Conservation (phyloP, 805 yeast genomes). For the Metschnikowia kofuensis region DNA sequence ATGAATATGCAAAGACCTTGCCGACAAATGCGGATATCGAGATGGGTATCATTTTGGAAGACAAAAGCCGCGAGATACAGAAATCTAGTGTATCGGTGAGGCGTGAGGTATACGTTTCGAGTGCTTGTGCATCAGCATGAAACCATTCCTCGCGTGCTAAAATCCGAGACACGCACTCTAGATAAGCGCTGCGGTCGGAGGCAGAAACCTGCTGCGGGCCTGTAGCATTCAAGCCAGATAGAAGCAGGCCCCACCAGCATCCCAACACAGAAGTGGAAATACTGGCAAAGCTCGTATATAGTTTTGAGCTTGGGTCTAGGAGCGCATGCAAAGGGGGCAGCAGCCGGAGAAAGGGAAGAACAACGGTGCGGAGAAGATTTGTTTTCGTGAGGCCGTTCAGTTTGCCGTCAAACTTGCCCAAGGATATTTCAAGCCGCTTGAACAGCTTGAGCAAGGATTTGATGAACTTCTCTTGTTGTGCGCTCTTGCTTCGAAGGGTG, state of each 20-base stretch:
- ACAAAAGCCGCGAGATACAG: constrained; percentile 45
- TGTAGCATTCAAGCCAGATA: constrained; percentile 19
- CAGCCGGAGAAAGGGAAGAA: constrained; percentile 28
- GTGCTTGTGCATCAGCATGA: constrained; percentile 23
- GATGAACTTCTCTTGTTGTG: constrained; percentile 11
- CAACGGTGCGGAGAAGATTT: constrained; percentile 46
- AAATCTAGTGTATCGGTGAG: constrained; percentile 54
- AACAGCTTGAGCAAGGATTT: constrained; percentile 14
- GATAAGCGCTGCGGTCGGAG: constrained; percentile 49
- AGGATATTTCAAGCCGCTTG: constrained; percentile 43
- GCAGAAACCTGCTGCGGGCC: constrained; percentile 33
- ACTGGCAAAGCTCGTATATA: constrained; percentile 33
- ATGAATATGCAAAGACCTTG: constrained; percentile 65
- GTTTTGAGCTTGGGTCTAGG: constrained; percentile 20
- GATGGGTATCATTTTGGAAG: constrained; percentile 50
- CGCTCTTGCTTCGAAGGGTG: neutral
- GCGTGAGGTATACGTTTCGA: constrained; percentile 27
- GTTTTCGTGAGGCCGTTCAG: constrained; percentile 20
- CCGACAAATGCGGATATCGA: constrained; percentile 65
- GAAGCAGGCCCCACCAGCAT: constrained; percentile 55
- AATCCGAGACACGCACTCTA: constrained; percentile 54
- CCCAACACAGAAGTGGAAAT: constrained; percentile 33
- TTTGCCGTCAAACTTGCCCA: constrained; percentile 37
- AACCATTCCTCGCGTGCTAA: constrained; percentile 48
- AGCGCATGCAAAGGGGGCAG: constrained; percentile 21